Percentiles rank a stretch among this genome's conserved stretches.
Evolutionary conservation across 176 grass and related monocot genomes (phyloP).

Genomic region (Olyra latifolia): DNA sequence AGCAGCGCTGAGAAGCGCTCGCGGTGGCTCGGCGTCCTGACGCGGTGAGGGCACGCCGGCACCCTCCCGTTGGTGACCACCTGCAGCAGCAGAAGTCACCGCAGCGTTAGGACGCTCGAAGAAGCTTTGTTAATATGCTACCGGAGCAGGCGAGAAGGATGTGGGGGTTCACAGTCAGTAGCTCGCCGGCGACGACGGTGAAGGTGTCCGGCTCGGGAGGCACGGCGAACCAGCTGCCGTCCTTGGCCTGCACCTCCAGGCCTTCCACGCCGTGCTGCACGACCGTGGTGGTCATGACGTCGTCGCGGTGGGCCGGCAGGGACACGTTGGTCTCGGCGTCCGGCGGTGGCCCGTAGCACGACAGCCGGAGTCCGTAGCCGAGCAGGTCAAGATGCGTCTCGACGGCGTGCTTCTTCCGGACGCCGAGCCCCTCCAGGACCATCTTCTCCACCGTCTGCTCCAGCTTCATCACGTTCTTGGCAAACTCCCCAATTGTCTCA

Average conservation of each 20-base stretch:
- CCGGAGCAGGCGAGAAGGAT: no score
- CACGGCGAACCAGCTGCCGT: slow-evolving; percentile 15
- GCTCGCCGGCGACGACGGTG: slow-evolving; percentile 19
- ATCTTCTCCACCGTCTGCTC: slow-evolving; percentile 30
- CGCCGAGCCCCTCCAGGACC: slow-evolving; percentile 36
- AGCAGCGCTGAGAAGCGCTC: slow-evolving; percentile 17
- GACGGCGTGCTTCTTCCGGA: slow-evolving; percentile 1
- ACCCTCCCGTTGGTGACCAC: slow-evolving; percentile 36
- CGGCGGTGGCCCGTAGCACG: not conserved
- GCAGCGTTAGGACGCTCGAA: no score
- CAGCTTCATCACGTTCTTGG: slow-evolving; percentile 20
- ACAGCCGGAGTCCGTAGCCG: slow-evolving; percentile 10
- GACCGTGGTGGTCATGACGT: slow-evolving; percentile 18
- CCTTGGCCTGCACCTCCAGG: slow-evolving; percentile 22
- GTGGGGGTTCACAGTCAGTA: not conserved
- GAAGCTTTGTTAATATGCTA: no score
- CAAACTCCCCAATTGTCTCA: slow-evolving; percentile 6
- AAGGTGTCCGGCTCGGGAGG: not conserved
- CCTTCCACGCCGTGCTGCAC: not conserved
- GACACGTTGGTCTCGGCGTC: not conserved
- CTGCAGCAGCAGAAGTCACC: not conserved
- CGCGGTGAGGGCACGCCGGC: slow-evolving; percentile 27
- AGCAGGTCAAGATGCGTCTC: not conserved
- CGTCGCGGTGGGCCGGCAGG: slow-evolving; percentile 31
- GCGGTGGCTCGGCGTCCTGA: slow-evolving; percentile 28